These are phyloP conservation scores for Tricholoma sp. DNA, from an alignment of 768 basidiomycete species.

Conservation along the genomic window DNA sequence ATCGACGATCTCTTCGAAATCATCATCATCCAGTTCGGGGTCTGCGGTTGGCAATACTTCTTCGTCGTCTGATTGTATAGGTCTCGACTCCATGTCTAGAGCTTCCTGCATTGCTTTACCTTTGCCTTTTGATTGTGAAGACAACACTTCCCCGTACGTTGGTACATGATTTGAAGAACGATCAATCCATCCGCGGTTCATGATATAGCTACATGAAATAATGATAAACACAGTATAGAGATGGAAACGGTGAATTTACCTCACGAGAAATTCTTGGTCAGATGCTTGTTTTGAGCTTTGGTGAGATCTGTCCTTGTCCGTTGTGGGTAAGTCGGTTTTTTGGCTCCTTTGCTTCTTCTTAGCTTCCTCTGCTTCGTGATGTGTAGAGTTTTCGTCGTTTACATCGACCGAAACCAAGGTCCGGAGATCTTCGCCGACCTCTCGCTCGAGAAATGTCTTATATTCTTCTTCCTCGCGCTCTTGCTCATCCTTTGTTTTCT, in stretches of 20 bases:
- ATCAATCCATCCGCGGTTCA: conserved; percentile 98
- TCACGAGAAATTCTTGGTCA: conserved; percentile 86
- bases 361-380: conserved; percentile 14
- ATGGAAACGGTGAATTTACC: conserved; percentile 39
- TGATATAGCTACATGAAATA: conserved; percentile 66
- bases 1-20: conserved; percentile 89
- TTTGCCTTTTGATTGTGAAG: conserved; percentile 30
- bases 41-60: conserved; percentile 18
- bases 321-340: conserved; percentile 29
- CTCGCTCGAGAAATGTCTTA: conserved; percentile 70
- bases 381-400: conserved; percentile 8
- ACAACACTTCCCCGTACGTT: conserved; percentile 78
- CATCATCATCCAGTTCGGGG: conserved; percentile 49
- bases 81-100: conserved; percentile 15
- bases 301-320: conserved; percentile 22
- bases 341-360: conserved; percentile 34
- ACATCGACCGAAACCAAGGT: conserved; percentile 59
- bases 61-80: conserved; percentile 9
- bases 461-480: conserved; percentile 86
- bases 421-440: conserved; percentile 72
- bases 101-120: conserved; percentile 23
- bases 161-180: conserved; percentile 67
- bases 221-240: background rate
- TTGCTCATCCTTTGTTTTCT: conserved; percentile 73
- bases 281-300: conserved; percentile 48